A percentile compares a stretch with the other conserved stretches of the same genome.
Evolutionary conservation across 2,329 filamentous ascomycete species (phyloP).

Genomic region (Cercospora berteroae): DNA sequence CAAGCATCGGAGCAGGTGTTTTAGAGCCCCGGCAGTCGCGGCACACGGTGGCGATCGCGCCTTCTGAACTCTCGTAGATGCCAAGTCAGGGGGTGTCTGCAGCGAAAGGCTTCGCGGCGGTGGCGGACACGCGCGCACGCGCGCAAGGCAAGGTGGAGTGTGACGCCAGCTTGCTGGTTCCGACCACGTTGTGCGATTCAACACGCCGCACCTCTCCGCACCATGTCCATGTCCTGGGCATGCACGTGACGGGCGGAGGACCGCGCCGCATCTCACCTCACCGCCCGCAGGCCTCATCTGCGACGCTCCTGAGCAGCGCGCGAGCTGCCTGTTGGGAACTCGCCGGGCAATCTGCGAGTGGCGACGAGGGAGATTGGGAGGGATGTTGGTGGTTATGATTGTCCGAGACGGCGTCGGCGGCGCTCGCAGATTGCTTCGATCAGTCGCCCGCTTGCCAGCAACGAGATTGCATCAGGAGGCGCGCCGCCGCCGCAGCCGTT

Average conservation of each 20-base stretch:
- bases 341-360: not conserved
- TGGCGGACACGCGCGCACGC: not conserved
- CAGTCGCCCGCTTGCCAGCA: not conserved
- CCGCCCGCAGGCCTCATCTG: not conserved
- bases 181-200: not conserved
- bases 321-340: not conserved
- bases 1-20: not conserved
- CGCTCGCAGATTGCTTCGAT: not conserved
- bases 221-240: not conserved
- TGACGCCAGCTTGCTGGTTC: not conserved
- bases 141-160: not conserved
- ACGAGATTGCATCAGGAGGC: not conserved
- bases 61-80: not conserved
- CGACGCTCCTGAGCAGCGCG: not conserved
- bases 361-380: not conserved
- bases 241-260: not conserved
- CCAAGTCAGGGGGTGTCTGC: not conserved
- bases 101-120: not conserved
- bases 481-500: not conserved
- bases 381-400: not conserved
- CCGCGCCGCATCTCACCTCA: not conserved
- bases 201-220: not conserved
- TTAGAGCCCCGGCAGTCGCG: not conserved
- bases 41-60: not conserved
- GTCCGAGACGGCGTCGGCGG: not conserved